phyloP scores from a whole-genome alignment of 345 rosid genomes.

The Mallotus nudiflorus region DNA sequence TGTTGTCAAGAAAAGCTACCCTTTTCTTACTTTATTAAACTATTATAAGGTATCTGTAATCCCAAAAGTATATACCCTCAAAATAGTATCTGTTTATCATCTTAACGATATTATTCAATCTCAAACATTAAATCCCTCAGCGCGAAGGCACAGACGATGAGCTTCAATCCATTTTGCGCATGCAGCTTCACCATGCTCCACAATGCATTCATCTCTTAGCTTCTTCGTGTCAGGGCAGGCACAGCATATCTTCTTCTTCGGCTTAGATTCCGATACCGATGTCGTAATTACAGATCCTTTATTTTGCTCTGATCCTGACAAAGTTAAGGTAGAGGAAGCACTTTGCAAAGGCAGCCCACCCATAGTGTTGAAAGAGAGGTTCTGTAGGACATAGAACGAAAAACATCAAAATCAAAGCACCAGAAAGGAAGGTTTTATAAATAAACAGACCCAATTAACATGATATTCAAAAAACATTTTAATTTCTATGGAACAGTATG shows the following conservation, averaged over 20 bases:
- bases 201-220: conserved; percentile 93
- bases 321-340: conserved; percentile 41
- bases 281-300: conserved; percentile 33
- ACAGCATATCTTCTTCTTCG: too few relatives aligned
- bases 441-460: not conserved
- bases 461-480: too few relatives aligned
- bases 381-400: not conserved
- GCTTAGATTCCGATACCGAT: conserved; percentile 38
- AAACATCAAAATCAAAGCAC: conserved; percentile 3
- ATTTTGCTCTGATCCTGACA: conserved; percentile 41
- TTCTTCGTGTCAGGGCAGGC: conserved; percentile 93
- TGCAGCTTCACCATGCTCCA: too few relatives aligned
- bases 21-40: too few relatives aligned
- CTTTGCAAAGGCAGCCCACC: conserved; percentile 49
- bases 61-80: too few relatives aligned
- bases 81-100: conserved; percentile 23
- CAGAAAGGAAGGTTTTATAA: not conserved
- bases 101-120: conserved; percentile 11
- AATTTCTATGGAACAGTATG: too few relatives aligned
- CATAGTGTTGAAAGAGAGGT: conserved; percentile 30
- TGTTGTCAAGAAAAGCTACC: too few relatives aligned
- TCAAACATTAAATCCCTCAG: conserved; percentile 88
- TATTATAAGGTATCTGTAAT: too few relatives aligned
- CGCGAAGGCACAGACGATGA: conserved; percentile 85
- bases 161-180: conserved; percentile 97